These are phyloP conservation scores for Trichomonascaceae sp. DNA, from an alignment of 1,139 yeast species.

Conservation along the genomic window DNA sequence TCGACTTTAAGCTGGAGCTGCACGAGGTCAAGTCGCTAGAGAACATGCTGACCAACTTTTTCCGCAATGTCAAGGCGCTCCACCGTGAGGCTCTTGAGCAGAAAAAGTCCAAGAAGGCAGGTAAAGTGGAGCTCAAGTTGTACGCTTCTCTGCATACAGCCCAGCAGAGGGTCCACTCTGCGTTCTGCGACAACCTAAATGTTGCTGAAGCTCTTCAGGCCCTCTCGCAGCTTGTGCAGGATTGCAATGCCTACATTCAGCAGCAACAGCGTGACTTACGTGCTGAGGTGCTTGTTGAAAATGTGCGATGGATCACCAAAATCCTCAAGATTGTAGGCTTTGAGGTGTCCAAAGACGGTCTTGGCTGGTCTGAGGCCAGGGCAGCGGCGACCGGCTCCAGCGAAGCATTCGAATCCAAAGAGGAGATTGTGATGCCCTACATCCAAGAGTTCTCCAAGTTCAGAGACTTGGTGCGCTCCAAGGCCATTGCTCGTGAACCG, in stretches of 20 bases:
- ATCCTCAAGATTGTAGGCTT: conserved; percentile 68
- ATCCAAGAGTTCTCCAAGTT: conserved; percentile 65
- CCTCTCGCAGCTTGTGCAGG: conserved; percentile 55
- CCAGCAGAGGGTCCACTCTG: conserved; percentile 53
- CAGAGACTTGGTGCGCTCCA: conserved; percentile 65
- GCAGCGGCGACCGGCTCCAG: conserved; percentile 11
- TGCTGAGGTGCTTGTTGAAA: conserved; percentile 52
- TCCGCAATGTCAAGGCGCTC: conserved; percentile 72
- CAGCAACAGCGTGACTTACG: conserved; percentile 36
- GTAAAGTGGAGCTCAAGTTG: conserved; percentile 42
- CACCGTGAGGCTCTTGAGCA: conserved; percentile 43
- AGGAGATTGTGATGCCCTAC: conserved; percentile 65
- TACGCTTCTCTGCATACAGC: conserved; percentile 38
- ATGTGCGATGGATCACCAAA: conserved; percentile 57
- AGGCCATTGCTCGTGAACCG: conserved; percentile 57
- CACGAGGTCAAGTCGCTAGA: conserved; percentile 69
- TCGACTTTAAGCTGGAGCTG: conserved; percentile 80
- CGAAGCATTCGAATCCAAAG: conserved; percentile 29
- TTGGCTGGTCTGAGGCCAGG: conserved; percentile 61
- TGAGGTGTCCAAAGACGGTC: conserved; percentile 46
- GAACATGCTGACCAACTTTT: conserved; percentile 63
- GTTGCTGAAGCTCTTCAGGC: conserved; percentile 62
- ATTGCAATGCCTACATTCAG: conserved; percentile 58
- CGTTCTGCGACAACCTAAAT: conserved; percentile 79
- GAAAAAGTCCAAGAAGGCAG: conserved; percentile 48